Percentiles rank a stretch among this genome's conserved stretches.
These are phyloP conservation scores for Hordeum marinum DNA, from an alignment of 176 grass and related monocot genomes.

Conservation along the genomic window DNA sequence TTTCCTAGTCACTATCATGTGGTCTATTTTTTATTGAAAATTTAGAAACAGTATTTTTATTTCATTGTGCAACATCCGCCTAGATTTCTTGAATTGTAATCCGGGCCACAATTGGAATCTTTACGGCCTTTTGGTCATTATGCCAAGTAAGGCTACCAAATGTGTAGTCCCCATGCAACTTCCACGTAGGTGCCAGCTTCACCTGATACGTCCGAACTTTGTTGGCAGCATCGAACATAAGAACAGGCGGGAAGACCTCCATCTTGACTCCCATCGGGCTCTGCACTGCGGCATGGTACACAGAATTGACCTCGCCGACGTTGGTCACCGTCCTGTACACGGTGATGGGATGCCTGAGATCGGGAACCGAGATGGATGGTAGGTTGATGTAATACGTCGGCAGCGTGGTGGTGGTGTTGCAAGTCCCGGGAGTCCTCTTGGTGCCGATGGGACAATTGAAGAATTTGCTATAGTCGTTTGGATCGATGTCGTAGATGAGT, in stretches of 20 bases:
- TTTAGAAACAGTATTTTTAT: no score
- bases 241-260: constrained; percentile 12
- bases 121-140: no score
- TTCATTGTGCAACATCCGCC: background rate
- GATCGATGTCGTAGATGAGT: no score
- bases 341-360: background rate
- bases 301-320: constrained; percentile 7
- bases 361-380: constrained; percentile 17
- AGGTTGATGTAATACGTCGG: constrained; percentile 11
- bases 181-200: background rate
- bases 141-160: no score
- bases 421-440: background rate
- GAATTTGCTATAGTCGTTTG: no score
- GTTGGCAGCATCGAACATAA: constrained; percentile 4
- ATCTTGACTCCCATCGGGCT: constrained; percentile 19
- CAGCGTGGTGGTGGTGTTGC: background rate
- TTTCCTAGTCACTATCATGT: no score
- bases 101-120: no score
- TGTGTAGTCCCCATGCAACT: no score
- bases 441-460: background rate
- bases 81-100: no score
- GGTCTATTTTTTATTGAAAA: no score
- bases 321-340: constrained; percentile 14
- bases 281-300: background rate
- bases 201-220: constrained; percentile 14